phyloP scores from a whole-genome alignment of 1,284 basidiomycete genomes.

The Jaminaea rosea region DNA sequence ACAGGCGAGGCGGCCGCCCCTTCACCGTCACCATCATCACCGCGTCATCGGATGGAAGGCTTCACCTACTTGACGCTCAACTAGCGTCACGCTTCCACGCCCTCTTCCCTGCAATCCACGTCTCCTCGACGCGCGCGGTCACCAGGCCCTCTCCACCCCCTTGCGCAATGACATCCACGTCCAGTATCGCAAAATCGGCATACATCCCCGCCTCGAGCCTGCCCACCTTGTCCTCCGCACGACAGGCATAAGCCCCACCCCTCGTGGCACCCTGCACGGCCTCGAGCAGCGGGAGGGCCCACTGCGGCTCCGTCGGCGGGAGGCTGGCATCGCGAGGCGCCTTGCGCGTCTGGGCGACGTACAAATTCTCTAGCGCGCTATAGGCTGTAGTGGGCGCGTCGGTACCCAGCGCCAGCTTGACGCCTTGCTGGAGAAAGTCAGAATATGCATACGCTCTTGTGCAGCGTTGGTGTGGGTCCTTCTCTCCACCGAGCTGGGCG shows the following conservation, averaged over 20 bases:
- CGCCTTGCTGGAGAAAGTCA: constrained; percentile 20
- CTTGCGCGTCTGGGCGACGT: constrained; percentile 17
- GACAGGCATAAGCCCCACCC: constrained; percentile 21
- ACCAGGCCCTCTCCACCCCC: no score
- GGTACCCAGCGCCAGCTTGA: constrained; percentile 19
- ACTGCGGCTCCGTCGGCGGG: constrained; percentile 17
- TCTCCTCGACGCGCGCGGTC: no score
- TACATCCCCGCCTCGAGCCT: constrained; percentile 18
- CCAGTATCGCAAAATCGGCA: constrained; percentile 23
- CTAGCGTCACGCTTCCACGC: no score
- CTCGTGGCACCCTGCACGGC: constrained; percentile 17
- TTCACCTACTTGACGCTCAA: no score
- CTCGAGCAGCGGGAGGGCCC: constrained; percentile 20
- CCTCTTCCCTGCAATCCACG: no score
- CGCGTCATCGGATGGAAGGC: constrained; percentile 9
- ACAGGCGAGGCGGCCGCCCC: no score
- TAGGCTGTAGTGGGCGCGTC: constrained; percentile 20
- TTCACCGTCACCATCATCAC: constrained; percentile 8
- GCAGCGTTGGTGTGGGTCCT: constrained; percentile 10
- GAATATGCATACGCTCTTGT: constrained; percentile 19
- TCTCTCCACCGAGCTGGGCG: constrained; percentile 18
- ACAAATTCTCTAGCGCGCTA: constrained; percentile 21
- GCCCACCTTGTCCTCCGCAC: constrained; percentile 15
- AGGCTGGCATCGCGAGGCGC: constrained; percentile 14
- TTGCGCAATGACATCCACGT: constrained; percentile 19